Percentiles rank a stretch among this genome's conserved stretches.
Evolutionary conservation across 2,329 filamentous ascomycete species (phyloP).

Genomic region (Nigrospora osmanthi): DNA sequence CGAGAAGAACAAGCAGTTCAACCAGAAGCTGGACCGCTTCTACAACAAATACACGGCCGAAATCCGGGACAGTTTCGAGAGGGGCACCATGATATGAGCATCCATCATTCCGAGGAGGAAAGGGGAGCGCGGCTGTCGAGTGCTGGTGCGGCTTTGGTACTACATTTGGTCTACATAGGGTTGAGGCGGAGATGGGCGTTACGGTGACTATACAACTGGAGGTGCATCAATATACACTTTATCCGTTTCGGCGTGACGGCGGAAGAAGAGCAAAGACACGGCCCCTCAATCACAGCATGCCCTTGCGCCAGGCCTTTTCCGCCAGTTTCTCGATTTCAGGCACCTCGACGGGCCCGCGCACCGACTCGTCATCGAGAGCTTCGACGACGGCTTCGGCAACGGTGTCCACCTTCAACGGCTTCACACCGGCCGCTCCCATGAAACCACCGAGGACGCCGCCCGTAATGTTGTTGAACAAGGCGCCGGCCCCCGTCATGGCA

Average conservation of each 20-base stretch:
- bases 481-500: conserved; percentile 64
- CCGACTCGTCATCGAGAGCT: conserved; percentile 65
- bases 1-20: conserved; percentile 99
- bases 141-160: too few species aligned
- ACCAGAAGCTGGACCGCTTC: conserved; percentile 90
- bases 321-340: conserved; percentile 75
- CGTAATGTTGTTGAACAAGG: conserved; percentile 68
- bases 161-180: neutral
- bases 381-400: conserved; percentile 89
- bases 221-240: too few species aligned
- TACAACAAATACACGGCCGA: conserved; percentile 99
- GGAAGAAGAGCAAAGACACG: too few species aligned
- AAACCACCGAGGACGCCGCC: conserved; percentile 68
- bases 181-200: too few species aligned
- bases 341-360: conserved; percentile 71
- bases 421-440: conserved; percentile 75
- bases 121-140: too few species aligned
- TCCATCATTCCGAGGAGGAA: neutral
- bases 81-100: conserved; percentile 83
- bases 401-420: conserved; percentile 79
- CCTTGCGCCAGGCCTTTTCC: conserved; percentile 77
- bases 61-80: conserved; percentile 94
- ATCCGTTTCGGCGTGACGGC: too few species aligned
- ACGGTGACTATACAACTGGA: too few species aligned
- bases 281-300: conserved; percentile 61